Evolutionary conservation across 2,329 filamentous ascomycete genomes (phyloP), one percentile per base, ranked within the genome.

Genomic region (Paecilomyces dactylethromorphus): DNA sequence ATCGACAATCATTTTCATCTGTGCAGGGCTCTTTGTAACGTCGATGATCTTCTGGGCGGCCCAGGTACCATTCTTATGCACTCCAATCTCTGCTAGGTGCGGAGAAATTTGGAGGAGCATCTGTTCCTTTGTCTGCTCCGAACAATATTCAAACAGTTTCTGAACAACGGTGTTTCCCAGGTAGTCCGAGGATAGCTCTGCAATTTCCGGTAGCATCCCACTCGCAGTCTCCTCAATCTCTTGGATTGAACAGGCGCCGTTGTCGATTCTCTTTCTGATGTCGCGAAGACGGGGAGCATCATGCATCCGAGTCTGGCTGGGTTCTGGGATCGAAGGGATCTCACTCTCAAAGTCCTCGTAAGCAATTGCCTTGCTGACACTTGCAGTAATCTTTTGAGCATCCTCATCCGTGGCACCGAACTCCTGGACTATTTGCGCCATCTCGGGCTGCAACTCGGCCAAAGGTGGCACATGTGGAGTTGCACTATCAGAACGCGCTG

Each of bases 41-140:
- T 97, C 93, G 66, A 99, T 97, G 69, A 99, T 97, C 82, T 97
- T 99, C 77, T 99, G 94, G 1, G 94, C 94, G 57, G 94, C 94
- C 94, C 94, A 99, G 1, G 94, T 99, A 62, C 94, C 94, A 69
- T 99, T 99, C 84, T 99, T 99, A 83, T 99, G 94, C 7, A 97
- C 87, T 67, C 94, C 94, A 76, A 97, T 97, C 76, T 97, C 92
- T 26, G 93, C 92, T 72, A 97, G 84, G 71, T 97, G 92, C 59
- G 93, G 92, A 2, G 90, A 86, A 68, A 99, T 96, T 70, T 92
- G 87, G 13, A 80, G 77, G 59, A 99, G 81, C 94, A 99, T 97
- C 58, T 89, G 88, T 73, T 97, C 92, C 67, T 95, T 92, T 50
- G 93, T 86, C 50, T 86, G 81, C 72, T 97, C 93, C 0, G 91